Evolutionary conservation across 257 asterid genomes (phyloP), one percentile per base, ranked within the genome.

Genomic region (Penstemon newberryi): DNA sequence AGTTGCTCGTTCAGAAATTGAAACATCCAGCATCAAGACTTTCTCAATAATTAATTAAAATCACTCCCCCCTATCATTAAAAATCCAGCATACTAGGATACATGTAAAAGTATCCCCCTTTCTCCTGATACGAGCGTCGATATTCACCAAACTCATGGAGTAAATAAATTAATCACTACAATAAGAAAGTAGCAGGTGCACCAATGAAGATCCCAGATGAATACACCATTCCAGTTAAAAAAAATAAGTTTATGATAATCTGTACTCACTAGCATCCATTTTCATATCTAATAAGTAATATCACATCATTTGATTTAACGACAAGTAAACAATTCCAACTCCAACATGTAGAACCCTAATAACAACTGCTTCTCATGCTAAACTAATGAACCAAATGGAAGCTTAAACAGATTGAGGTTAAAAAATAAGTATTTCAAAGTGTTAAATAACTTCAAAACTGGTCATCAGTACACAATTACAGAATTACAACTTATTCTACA

Each of bases 111-210:
- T n/a, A 58, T 62, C 11, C 25, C 37, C 36, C 11, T 18, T 13
- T 53, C 53, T 53, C 54, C 52, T 4, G 51, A 73, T n/a, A 18
- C 9, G 33, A 25, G 10, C 66, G 13, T 47, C 37, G 58, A 55
- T 49, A 64, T 18, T 25, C 33, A 38, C 60, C 59, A 37, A 72
- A 67, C 10, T 41, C 18, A 39, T 55, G n/a, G 45, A 54, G 62
- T 43, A 9, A 53, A 60, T 25, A 25, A 25, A 25, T 1, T 38
- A 49, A 54, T 8, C 50, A 12, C 47, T 4, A 53, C 37, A 36
- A 53, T 4, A 63, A 75, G 37, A 52, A 72, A 40, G 37, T 57
- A 66, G 39, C 25, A 45, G 51, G 61, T 25, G 25, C 7, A 57
- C 38, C 12, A 53, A 10, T 42, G 44, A 50, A 5, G 15, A 43